These are phyloP conservation scores for Detonula confervacea DNA, from an alignment of 352 stramenopile species.

Conservation along the genomic window DNA sequence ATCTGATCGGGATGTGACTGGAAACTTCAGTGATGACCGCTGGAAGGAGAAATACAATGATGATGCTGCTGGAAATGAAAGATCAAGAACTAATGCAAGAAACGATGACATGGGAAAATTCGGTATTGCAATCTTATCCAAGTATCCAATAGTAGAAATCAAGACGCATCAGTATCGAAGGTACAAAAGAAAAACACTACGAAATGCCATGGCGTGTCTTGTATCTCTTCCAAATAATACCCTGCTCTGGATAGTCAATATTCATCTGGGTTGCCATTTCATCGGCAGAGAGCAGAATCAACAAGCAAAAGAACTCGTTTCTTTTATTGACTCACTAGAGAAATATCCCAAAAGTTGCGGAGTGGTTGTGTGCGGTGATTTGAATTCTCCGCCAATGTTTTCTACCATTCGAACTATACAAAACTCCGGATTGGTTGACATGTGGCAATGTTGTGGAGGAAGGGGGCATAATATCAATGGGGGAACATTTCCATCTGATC, in stretches of 20 bases:
- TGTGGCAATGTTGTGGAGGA: not conserved
- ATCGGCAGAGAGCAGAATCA: constrained; percentile 12
- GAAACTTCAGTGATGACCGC: not conserved
- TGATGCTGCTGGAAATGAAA: not conserved
- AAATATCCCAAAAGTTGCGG: not conserved
- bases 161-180: constrained; percentile 11
- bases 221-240: constrained; percentile 7
- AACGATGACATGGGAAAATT: constrained; percentile 18
- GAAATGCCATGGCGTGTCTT: constrained; percentile 28
- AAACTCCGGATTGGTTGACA: not conserved
- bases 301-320: constrained; percentile 15
- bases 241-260: constrained; percentile 23
- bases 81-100: not conserved
- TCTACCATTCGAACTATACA: constrained; percentile 3
- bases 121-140: constrained; percentile 13
- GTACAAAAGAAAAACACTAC: constrained; percentile 23
- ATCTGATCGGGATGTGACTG: not conserved
- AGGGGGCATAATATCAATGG: constrained; percentile 5
- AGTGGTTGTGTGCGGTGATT: constrained; percentile 23
- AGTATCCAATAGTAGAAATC: constrained; percentile 8
- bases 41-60: not conserved
- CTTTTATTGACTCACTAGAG: constrained; percentile 5
- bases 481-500: constrained; percentile 25
- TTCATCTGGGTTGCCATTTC: constrained; percentile 22
- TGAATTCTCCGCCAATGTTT: constrained; percentile 28